Evolutionary conservation across 1,284 basidiomycete genomes (phyloP), one percentile per base, ranked within the genome.

Genomic region (Ganoderma resinaceum): DNA sequence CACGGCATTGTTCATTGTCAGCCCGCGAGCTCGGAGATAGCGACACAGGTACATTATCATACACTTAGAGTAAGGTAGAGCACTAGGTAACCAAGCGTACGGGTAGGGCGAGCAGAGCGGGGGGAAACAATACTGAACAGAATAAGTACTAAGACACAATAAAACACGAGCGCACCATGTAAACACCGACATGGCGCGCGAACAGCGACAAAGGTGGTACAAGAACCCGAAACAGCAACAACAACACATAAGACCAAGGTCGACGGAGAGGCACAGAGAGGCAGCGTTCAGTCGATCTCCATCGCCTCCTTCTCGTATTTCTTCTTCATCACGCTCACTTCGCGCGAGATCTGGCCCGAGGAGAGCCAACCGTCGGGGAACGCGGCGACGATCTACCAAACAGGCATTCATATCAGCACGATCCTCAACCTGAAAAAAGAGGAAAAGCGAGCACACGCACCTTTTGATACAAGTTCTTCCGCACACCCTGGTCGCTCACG

Each of bases 251-350:
- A 18, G 26, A 57, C 33, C 52, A 42, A 61, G 42, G 23, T 35
- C 14, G 42, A 26, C 6, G 29, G 29, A 11, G 9, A 9, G 33
- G 33, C 1, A 40, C 31, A 20, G 61, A 49, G 3, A 26, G 33
- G n/a, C 8, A 26, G 14, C n/a, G 55, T 55, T 70, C 66, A 72
- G 23, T 87, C 86, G 72, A 81, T 81, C 70, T 90, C 89, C 84
- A 86, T 82, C 14, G 83, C 82, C 76, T 91, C 90, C 74, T 87
- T 88, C 78, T 91, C 90, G 72, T 86, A 83, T 73, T 84, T 87
- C 83, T 92, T 92, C 82, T 93, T 93, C 87, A 93, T 90, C 12
- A 89, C 86, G 76, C 91, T 93, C 85, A 93, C 91, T 78, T 85
- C 84, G 52, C 84, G 79, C 42, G 84, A 85, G 58, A 85, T 83